These are phyloP conservation scores for Gentiana dahurica DNA, from an alignment of 257 asterid species.

Conservation along the genomic window DNA sequence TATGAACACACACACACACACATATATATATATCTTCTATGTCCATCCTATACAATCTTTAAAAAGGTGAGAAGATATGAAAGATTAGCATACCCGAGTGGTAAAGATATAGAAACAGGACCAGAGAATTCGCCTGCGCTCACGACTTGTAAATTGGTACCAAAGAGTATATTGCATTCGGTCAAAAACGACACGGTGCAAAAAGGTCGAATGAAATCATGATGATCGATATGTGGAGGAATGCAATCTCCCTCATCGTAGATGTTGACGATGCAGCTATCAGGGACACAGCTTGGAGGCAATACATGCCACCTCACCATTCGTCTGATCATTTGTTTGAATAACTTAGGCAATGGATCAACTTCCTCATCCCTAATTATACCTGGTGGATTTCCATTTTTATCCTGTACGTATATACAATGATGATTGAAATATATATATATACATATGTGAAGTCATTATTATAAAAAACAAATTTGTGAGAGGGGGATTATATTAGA, in stretches of 20 bases:
- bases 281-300: constrained; percentile 74
- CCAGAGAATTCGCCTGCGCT: constrained; percentile 82
- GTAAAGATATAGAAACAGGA: constrained; percentile 45
- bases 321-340: constrained; percentile 63
- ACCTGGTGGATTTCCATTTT: constrained; percentile 77
- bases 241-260: constrained; percentile 86
- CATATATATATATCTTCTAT: no score
- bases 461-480: not conserved
- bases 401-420: constrained; percentile 35
- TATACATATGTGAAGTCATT: not conserved
- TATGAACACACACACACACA: no score
- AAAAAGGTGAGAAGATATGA: not conserved
- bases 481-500: not conserved
- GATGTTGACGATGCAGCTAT: constrained; percentile 86
- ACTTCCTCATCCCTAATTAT: constrained; percentile 50
- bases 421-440: not conserved
- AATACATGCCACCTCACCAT: constrained; percentile 64
- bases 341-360: constrained; percentile 64
- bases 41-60: no score
- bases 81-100: constrained; percentile 51
- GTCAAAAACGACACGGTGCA: constrained; percentile 75
- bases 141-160: constrained; percentile 44
- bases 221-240: constrained; percentile 91
- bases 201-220: constrained; percentile 77
- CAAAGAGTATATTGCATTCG: constrained; percentile 68